Evolutionary conservation across 805 yeast genomes (phyloP), one percentile per base, ranked within the genome.

Genomic region (Vanderwaltozyma tropicalis): DNA sequence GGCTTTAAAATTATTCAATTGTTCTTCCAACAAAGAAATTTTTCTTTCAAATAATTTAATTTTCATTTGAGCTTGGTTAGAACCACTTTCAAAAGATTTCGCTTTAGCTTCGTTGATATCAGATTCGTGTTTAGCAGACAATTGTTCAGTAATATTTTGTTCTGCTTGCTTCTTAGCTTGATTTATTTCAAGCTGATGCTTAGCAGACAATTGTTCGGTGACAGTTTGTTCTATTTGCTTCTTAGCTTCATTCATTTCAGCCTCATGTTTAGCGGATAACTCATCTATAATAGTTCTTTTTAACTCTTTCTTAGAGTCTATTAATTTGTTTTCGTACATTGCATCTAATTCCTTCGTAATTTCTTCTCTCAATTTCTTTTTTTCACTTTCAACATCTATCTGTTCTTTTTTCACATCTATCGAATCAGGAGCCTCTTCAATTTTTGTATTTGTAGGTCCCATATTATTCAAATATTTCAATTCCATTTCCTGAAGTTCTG

Each of bases 241-340:
- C n/a, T n/a, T n/a, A n/a, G 70, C 66, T 34, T 63, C 67, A 59
- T 42, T 62, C 56, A 31, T 38, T 59, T 54, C 51, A 25, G 37
- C 36, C 52, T 55, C 42, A 49, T 39, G 3, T 33, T 14, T 1
- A 44, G 48, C 33, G 48, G 54, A 24, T 44, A 50, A 24, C 42
- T 47, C n/a, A 54, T 52, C 54, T 33, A 49, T 51, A 34, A 49
- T 41, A 42, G 28, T 43, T 41, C 20, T 38, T 42, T 9, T 37
- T 33, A 10, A 32, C n/a, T n/a, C n/a, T n/a, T n/a, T n/a, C n/a
- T n/a, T n/a, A n/a, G n/a, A n/a, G n/a, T n/a, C n/a, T 13, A 32
- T 5, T 29, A 42, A 26, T 18, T 44, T 42, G 9, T 42, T 37
- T 11, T 43, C 41, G 21, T 42, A 38, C 19, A 44, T 31, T 13